Percentiles rank a stretch among this genome's conserved stretches.
phyloP scores from a whole-genome alignment of 352 stramenopile genomes.

The Pythium plurisporium region DNA sequence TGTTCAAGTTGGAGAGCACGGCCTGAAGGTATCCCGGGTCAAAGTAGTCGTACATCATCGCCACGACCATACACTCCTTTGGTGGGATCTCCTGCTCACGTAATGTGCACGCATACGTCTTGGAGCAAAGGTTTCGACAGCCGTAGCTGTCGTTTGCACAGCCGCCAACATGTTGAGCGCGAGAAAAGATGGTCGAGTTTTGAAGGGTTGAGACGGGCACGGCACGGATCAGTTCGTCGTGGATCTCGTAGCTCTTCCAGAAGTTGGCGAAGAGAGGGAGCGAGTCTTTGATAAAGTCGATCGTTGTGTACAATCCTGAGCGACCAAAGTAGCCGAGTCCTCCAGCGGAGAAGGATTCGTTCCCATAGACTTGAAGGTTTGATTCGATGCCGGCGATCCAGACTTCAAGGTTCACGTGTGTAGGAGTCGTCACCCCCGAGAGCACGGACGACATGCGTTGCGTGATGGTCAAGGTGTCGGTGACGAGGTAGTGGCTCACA shows the following conservation, averaged over 20 bases:
- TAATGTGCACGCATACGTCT: slow-evolving; percentile 30
- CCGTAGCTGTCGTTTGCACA: slow-evolving; percentile 29
- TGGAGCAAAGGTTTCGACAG: slow-evolving; percentile 36
- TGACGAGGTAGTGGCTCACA: slow-evolving; percentile 5
- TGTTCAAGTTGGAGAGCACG: slow-evolving; percentile 30
- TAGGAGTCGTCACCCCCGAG: slow-evolving; percentile 25
- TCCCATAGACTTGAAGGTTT: slow-evolving; percentile 21
- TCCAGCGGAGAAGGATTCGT: slow-evolving; percentile 24
- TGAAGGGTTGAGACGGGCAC: slow-evolving; percentile 7
- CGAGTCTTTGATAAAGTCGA: slow-evolving; percentile 7
- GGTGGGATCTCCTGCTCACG: slow-evolving; percentile 18
- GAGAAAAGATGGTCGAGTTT: slow-evolving; percentile 30
- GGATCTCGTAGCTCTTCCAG: slow-evolving; percentile 33
- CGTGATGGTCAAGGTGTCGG: neutral
- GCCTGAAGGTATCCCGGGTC: slow-evolving; percentile 31
- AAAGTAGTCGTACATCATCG: slow-evolving; percentile 28
- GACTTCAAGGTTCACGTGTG: slow-evolving; percentile 36
- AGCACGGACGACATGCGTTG: slow-evolving; percentile 30
- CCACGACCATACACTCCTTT: slow-evolving; percentile 35
- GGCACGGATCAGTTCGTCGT: slow-evolving; percentile 26
- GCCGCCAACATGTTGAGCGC: too few species aligned
- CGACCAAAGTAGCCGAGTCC: slow-evolving; percentile 29
- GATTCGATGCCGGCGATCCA: slow-evolving; percentile 27
- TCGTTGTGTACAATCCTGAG: slow-evolving; percentile 36
- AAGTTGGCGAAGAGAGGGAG: slow-evolving; percentile 29